phyloP scores from a whole-genome alignment of 1,139 yeast genomes.

The Hansenula anomala region DNA sequence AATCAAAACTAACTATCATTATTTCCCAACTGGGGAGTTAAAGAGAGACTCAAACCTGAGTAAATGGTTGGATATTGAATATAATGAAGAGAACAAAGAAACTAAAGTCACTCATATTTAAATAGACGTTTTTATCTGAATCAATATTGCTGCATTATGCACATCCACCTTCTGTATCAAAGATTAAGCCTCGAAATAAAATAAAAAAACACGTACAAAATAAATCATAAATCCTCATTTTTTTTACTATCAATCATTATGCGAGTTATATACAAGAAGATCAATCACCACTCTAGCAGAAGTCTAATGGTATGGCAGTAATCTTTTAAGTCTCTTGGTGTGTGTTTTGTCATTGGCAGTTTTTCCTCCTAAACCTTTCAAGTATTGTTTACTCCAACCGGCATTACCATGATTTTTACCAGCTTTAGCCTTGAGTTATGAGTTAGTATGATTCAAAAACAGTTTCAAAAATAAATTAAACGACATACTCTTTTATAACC shows the following conservation, averaged over 20 bases:
- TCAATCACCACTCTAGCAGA: too few species aligned
- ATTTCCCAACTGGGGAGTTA: slow-evolving; percentile 78
- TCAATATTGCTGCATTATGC: too few species aligned
- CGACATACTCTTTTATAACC: slow-evolving; percentile 33
- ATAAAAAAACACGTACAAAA: not conserved
- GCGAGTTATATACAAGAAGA: too few species aligned
- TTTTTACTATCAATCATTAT: too few species aligned
- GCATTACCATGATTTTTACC: slow-evolving; percentile 94
- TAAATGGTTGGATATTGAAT: slow-evolving; percentile 45
- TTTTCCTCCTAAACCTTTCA: slow-evolving; percentile 61
- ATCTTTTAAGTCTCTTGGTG: slow-evolving; percentile 42
- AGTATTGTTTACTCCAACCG: slow-evolving; percentile 68
- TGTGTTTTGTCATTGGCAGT: slow-evolving; percentile 47
- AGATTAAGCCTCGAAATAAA: too few species aligned
- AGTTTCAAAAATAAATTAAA: too few species aligned
- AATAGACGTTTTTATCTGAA: too few species aligned
- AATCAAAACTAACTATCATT: slow-evolving; percentile 83
- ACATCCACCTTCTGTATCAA: too few species aligned
- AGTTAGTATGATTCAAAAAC: too few species aligned
- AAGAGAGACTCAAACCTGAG: slow-evolving; percentile 38
- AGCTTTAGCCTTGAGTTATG: slow-evolving; percentile 51
- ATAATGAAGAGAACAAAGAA: slow-evolving; percentile 19
- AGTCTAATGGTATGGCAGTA: slow-evolving; percentile 34
- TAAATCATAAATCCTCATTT: too few species aligned
- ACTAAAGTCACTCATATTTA: slow-evolving; percentile 1